Evolutionary conservation across 2,329 filamentous ascomycete genomes (phyloP).

Genomic region (Cryphonectria naterciae): DNA sequence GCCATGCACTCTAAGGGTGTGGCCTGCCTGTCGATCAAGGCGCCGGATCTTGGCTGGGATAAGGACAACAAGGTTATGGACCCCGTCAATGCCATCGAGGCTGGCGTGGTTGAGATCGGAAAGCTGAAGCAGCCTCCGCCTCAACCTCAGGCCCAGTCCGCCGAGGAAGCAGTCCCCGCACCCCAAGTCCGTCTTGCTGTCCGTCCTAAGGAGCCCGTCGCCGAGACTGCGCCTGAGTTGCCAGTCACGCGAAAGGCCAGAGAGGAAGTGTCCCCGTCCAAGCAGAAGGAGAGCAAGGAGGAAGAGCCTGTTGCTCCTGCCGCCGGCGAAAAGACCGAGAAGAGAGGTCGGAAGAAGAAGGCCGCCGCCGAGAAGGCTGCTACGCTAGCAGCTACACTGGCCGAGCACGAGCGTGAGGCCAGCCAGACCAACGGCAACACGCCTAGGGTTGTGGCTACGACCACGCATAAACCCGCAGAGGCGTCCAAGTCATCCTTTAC

Average conservation of each 20-base stretch:
- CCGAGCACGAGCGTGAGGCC: conserved; percentile 41
- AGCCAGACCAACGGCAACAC: conserved; percentile 46
- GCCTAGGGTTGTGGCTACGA: conserved; percentile 38
- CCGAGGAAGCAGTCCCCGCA: conserved; percentile 34
- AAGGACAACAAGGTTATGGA: conserved; percentile 85
- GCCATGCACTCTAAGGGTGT: conserved; percentile 97
- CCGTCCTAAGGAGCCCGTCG: conserved; percentile 36
- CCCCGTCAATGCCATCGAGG: conserved; percentile 74
- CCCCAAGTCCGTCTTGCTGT: conserved; percentile 41
- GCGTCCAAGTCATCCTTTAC: conserved; percentile 36
- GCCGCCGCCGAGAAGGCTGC: conserved; percentile 49
- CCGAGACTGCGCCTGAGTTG: conserved; percentile 32
- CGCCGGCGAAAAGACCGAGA: conserved; percentile 62
- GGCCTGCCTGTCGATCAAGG: conserved; percentile 84
- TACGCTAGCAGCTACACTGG: conserved; percentile 49
- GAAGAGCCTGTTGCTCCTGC: conserved; percentile 46
- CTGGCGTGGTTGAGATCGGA: conserved; percentile 74
- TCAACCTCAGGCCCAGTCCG: conserved; percentile 49
- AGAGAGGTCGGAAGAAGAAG: conserved; percentile 71
- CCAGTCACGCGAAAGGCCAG: conserved; percentile 36
- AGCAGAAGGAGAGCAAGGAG: conserved; percentile 53
- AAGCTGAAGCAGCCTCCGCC: conserved; percentile 62
- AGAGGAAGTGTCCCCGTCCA: conserved; percentile 41
- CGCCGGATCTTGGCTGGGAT: conserved; percentile 89
- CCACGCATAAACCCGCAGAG: conserved; percentile 38